A percentile compares a stretch with the other conserved stretches of the same genome.
These are phyloP conservation scores for Apiotrichum akiyoshidainum DNA, from an alignment of 1,284 basidiomycete genomes.

Conservation along the genomic window DNA sequence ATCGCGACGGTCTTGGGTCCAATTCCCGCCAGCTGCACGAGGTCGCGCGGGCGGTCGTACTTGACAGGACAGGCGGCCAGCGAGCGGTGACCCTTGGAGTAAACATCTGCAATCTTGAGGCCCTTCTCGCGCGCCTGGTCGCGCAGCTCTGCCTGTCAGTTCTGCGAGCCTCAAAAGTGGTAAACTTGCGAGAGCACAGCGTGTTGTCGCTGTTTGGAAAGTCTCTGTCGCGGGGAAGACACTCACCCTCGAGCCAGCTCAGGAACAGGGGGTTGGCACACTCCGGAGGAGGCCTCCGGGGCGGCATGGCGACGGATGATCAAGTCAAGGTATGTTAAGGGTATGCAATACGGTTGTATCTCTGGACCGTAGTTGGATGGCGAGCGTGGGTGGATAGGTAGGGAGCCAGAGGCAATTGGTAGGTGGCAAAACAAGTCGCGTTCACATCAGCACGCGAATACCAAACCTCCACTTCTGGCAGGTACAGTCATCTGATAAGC, in stretches of 20 bases:
- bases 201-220: too few species aligned
- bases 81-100: slow-evolving; percentile 40
- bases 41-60: slow-evolving; percentile 39
- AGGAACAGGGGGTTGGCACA: slow-evolving; percentile 50
- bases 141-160: slow-evolving; percentile 36
- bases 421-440: too few species aligned
- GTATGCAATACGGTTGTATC: background rate
- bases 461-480: too few species aligned
- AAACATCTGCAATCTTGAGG: slow-evolving; percentile 38
- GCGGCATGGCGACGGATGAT: slow-evolving; percentile 4
- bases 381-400: too few species aligned
- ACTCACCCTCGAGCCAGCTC: slow-evolving; percentile 44
- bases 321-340: background rate
- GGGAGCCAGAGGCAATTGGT: too few species aligned
- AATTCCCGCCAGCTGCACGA: slow-evolving; percentile 38
- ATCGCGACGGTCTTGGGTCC: slow-evolving; percentile 42
- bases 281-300: slow-evolving; percentile 15
- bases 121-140: slow-evolving; percentile 40
- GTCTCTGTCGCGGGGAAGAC: background rate
- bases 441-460: too few species aligned
- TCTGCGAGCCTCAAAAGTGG: background rate
- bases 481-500: too few species aligned
- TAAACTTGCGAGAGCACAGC: too few species aligned
- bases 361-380: background rate
- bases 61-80: slow-evolving; percentile 41